Conservation (phyloP, 2,329 filamentous ascomycete genomes). For the Colletotrichum eleusines region DNA sequence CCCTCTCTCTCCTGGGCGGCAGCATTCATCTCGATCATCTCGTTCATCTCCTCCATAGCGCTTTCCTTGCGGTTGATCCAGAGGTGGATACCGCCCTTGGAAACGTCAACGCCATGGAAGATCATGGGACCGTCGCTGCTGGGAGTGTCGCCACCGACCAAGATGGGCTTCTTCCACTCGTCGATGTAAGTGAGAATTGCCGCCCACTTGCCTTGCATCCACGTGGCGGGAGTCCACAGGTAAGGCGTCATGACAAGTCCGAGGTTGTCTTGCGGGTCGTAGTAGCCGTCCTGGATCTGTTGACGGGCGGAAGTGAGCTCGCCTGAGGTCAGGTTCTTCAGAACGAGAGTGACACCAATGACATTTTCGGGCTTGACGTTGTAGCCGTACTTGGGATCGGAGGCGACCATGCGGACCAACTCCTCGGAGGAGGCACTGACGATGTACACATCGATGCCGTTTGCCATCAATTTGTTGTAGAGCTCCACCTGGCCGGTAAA, state of each 20-base stretch:
- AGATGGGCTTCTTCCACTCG: slow-evolving; percentile 56
- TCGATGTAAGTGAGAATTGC: slow-evolving; percentile 58
- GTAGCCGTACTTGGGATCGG: slow-evolving; percentile 59
- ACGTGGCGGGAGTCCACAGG: slow-evolving; percentile 58
- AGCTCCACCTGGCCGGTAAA: slow-evolving; percentile 58
- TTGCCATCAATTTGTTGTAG: slow-evolving; percentile 56
- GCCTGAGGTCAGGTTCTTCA: slow-evolving; percentile 49
- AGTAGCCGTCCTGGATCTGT: slow-evolving; percentile 54
- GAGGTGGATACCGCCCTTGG: slow-evolving; percentile 56
- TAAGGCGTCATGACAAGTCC: slow-evolving; percentile 55
- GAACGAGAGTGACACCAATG: slow-evolving; percentile 56
- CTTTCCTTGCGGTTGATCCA: slow-evolving; percentile 56
- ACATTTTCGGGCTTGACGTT: slow-evolving; percentile 59
- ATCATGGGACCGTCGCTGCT: slow-evolving; percentile 58
- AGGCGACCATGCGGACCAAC: slow-evolving; percentile 59
- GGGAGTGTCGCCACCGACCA: slow-evolving; percentile 58
- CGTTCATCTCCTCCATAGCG: slow-evolving; percentile 51
- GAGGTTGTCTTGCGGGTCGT: slow-evolving; percentile 52
- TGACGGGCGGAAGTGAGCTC: slow-evolving; percentile 53
- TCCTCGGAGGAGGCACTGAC: slow-evolving; percentile 57
- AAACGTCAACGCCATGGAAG: slow-evolving; percentile 58
- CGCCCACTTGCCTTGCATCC: slow-evolving; percentile 59
- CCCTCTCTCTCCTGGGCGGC: slow-evolving; percentile 52
- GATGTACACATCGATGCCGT: slow-evolving; percentile 59
- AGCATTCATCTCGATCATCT: slow-evolving; percentile 53